These are phyloP conservation scores for Saksenaea vasiformis DNA, from an alignment of 371 early-diverging fungal genomes.

Conservation along the genomic window DNA sequence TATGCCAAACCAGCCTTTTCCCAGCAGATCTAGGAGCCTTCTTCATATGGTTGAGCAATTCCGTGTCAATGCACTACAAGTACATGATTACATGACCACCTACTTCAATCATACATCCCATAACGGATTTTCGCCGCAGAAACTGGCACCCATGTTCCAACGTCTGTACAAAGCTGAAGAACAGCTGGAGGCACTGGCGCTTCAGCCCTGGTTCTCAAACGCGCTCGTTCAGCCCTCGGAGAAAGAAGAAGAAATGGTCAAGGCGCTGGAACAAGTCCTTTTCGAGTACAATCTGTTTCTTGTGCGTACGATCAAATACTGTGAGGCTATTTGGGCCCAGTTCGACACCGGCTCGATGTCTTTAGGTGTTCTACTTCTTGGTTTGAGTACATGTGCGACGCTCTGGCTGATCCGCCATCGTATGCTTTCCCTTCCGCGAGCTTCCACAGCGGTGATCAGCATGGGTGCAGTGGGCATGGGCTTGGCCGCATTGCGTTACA, in stretches of 20 bases:
- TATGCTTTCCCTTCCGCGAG: background rate
- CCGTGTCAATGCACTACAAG: conserved; percentile 79
- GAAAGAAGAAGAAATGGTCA: conserved; percentile 3
- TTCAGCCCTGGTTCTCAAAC: conserved; percentile 32
- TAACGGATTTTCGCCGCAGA: conserved; percentile 29
- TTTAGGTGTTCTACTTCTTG: conserved; percentile 57
- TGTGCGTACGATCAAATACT: conserved; percentile 65
- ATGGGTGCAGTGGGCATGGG: background rate
- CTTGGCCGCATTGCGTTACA: background rate
- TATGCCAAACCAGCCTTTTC: conserved; percentile 10
- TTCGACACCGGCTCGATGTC: conserved; percentile 79
- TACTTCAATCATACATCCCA: conserved; percentile 42
- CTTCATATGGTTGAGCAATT: conserved; percentile 57
- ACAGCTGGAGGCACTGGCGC: conserved; percentile 18
- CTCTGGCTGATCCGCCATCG: conserved; percentile 11
- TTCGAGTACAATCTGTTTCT: conserved; percentile 64
- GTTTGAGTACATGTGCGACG: conserved; percentile 15
- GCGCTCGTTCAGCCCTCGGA: conserved; percentile 32
- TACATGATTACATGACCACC: conserved; percentile 66
- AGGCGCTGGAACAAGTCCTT: conserved; percentile 39
- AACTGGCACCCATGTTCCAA: conserved; percentile 19
- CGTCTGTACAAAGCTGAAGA: conserved; percentile 31
- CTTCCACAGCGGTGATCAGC: background rate
- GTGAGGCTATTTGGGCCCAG: conserved; percentile 89
- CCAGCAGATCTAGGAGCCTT: conserved; percentile 37